Evolutionary conservation across 345 rosid species (phyloP).

Genomic region (Gossypium ekmanianum): DNA sequence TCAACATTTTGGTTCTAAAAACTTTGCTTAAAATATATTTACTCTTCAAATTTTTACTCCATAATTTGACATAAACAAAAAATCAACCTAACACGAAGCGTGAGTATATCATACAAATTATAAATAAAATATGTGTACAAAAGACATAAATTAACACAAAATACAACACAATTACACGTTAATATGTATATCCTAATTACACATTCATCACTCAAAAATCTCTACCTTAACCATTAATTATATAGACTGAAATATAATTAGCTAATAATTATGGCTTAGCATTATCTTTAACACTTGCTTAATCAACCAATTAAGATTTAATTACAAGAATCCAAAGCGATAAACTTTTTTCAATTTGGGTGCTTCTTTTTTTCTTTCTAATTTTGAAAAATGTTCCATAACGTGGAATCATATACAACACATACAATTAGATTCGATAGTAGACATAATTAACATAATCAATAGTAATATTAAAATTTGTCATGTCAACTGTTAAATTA

Average conservation of each 20-base stretch:
- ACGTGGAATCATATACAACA: conserved; percentile 25
- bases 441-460: not conserved
- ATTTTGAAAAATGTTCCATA: not conserved
- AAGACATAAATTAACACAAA: too few relatives aligned
- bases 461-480: not conserved
- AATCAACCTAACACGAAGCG: too few relatives aligned
- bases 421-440: conserved; percentile 11
- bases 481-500: conserved; percentile 33
- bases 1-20: too few relatives aligned
- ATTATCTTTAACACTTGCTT: conserved; percentile 10
- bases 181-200: too few relatives aligned
- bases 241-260: not conserved
- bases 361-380: not conserved
- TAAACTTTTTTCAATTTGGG: not conserved
- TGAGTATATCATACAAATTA: too few relatives aligned
- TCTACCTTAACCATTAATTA: too few relatives aligned
- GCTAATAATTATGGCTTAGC: not conserved
- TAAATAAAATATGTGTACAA: too few relatives aligned
- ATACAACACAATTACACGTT: too few relatives aligned
- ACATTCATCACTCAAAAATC: too few relatives aligned
- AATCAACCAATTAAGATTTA: conserved; percentile 23
- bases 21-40: too few relatives aligned
- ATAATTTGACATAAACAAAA: too few relatives aligned
- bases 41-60: too few relatives aligned
- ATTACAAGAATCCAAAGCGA: conserved; percentile 28